A percentile compares a stretch with the other conserved stretches of the same genome.
phyloP scores from a whole-genome alignment of 768 basidiomycete genomes.

The Basidioascus undulatus region DNA sequence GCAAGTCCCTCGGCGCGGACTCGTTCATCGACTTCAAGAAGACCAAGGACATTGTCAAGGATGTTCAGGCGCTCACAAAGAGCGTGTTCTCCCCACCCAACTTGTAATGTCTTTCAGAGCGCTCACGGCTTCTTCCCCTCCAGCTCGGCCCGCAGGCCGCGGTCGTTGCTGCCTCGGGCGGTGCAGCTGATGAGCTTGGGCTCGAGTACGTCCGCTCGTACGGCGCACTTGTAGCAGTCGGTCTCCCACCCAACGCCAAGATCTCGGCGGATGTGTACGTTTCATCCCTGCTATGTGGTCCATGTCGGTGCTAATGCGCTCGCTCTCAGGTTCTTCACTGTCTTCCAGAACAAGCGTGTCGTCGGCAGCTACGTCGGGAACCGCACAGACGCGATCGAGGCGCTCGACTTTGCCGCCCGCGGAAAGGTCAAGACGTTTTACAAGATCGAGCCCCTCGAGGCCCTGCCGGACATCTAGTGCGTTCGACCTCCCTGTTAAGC shows the following conservation, averaged over 20 bases:
- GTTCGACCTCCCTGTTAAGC: neutral
- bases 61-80: slow-evolving; percentile 29
- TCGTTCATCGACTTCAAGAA: slow-evolving; percentile 43
- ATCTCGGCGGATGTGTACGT: slow-evolving; percentile 13
- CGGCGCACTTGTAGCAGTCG: slow-evolving; percentile 54
- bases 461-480: slow-evolving; percentile 6
- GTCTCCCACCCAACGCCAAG: slow-evolving; percentile 37
- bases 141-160: slow-evolving; percentile 9
- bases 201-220: slow-evolving; percentile 47
- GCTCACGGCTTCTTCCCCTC: no score
- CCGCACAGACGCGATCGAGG: slow-evolving; percentile 61
- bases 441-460: neutral
- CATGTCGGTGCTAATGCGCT: neutral
- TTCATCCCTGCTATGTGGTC: neutral
- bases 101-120: neutral
- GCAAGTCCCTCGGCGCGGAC: slow-evolving; percentile 8
- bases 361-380: slow-evolving; percentile 31
- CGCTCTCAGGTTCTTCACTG: slow-evolving; percentile 11
- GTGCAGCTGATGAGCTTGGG: slow-evolving; percentile 23
- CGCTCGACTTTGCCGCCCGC: slow-evolving; percentile 44
- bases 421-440: slow-evolving; percentile 36
- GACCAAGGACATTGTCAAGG: slow-evolving; percentile 37
- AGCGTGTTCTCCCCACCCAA: slow-evolving; percentile 17
- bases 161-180: slow-evolving; percentile 18
- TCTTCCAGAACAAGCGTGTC: slow-evolving; percentile 19